These are phyloP conservation scores for Daphne laureola DNA, from an alignment of 441 rosid genomes.

Conservation along the genomic window DNA sequence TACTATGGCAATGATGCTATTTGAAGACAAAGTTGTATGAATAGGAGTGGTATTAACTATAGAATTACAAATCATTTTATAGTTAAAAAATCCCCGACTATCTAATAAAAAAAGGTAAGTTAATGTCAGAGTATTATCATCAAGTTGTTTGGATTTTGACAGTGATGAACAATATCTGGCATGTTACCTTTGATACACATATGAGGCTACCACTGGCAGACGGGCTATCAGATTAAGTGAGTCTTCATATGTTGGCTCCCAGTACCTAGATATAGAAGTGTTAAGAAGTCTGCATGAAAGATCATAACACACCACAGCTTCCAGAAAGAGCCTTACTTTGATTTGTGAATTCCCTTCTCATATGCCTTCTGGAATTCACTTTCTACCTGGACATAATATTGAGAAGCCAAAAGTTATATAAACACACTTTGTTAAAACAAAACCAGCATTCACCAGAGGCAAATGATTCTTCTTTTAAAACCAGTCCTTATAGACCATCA, in stretches of 20 bases:
- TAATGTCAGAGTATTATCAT: too few relatives aligned
- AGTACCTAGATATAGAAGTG: slow-evolving; percentile 46
- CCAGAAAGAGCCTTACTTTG: slow-evolving; percentile 47
- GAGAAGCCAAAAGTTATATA: slow-evolving; percentile 11
- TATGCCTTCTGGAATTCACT: slow-evolving; percentile 97
- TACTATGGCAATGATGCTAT: too few relatives aligned
- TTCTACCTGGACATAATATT: slow-evolving; percentile 51
- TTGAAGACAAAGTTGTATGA: neutral
- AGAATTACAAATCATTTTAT: too few relatives aligned
- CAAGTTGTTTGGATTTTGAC: too few relatives aligned
- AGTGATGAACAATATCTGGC: slow-evolving; percentile 8
- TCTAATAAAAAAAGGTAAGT: too few relatives aligned
- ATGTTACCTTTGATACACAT: slow-evolving; percentile 76
- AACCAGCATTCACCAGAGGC: too few relatives aligned
- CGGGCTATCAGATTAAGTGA: slow-evolving; percentile 89
- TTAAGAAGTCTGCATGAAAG: slow-evolving; percentile 16
- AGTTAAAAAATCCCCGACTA: too few relatives aligned
- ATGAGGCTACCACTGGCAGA: slow-evolving; percentile 75
- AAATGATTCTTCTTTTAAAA: too few relatives aligned
- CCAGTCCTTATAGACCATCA: too few relatives aligned
- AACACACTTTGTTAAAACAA: too few relatives aligned
- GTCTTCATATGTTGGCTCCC: slow-evolving; percentile 96
- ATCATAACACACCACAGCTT: slow-evolving; percentile 9
- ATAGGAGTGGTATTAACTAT: too few relatives aligned
- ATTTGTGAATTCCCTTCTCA: slow-evolving; percentile 79